phyloP scores from a whole-genome alignment of 148 eudicot species.

The Chenopodium berlandieri region DNA sequence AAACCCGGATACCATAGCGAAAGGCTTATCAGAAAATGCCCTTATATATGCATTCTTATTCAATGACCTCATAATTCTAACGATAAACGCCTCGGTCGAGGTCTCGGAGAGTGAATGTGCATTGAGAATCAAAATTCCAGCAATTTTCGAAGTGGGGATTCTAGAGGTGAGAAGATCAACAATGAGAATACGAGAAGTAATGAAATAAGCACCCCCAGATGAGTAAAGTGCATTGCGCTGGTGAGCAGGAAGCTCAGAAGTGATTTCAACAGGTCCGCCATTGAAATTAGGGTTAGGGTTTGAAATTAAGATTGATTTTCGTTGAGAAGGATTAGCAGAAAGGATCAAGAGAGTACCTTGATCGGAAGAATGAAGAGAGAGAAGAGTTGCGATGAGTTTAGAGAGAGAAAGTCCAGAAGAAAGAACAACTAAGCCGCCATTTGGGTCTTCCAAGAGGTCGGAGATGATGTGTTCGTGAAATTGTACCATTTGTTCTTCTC shows the following conservation, averaged over 20 bases:
- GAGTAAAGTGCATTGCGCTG: slow-evolving; percentile 66
- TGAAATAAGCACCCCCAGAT: slow-evolving; percentile 53
- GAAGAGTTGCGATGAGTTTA: slow-evolving; percentile 62
- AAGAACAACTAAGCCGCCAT: slow-evolving; percentile 76
- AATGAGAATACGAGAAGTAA: slow-evolving; percentile 79
- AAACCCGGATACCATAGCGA: slow-evolving; percentile 86
- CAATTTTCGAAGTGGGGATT: slow-evolving; percentile 51
- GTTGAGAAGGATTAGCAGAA: slow-evolving; percentile 42
- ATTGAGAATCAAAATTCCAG: slow-evolving; percentile 68
- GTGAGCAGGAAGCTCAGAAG: slow-evolving; percentile 61
- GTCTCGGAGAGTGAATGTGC: slow-evolving; percentile 72
- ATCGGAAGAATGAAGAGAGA: slow-evolving; percentile 58
- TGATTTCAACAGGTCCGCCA: slow-evolving; percentile 46
- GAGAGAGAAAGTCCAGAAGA: slow-evolving; percentile 77
- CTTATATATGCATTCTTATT: slow-evolving; percentile 51
- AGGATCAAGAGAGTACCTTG: slow-evolving; percentile 72
- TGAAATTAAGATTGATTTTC: slow-evolving; percentile 35
- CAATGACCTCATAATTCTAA: slow-evolving; percentile 59
- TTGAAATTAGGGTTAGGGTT: slow-evolving; percentile 24
- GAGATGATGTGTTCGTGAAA: slow-evolving; percentile 82
- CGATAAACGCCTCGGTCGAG: slow-evolving; percentile 85
- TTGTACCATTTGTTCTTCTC: slow-evolving; percentile 49
- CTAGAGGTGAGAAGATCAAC: slow-evolving; percentile 76
- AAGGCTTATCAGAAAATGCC: slow-evolving; percentile 84
- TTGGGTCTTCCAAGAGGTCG: slow-evolving; percentile 75